A percentile compares a stretch with the other conserved stretches of the same genome.
These are phyloP conservation scores for Spinacia oleracea DNA, from an alignment of 179 eudicot genomes.

Conservation along the genomic window DNA sequence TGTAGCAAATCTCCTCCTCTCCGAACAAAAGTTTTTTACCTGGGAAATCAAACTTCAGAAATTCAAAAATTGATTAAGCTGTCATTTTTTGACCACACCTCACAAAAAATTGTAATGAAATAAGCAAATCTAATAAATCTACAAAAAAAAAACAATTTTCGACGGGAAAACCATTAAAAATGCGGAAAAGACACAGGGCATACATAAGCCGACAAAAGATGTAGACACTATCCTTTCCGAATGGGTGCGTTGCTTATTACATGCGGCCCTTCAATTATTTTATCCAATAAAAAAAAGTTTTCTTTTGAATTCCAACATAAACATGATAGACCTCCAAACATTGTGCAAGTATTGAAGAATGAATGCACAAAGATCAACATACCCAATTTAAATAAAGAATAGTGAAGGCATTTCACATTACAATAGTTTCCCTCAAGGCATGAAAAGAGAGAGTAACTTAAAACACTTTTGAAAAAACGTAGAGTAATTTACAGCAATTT, in stretches of 20 bases:
- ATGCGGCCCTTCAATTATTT: neutral
- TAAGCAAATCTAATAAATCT: neutral
- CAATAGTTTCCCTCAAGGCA: neutral
- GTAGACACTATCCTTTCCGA: no score
- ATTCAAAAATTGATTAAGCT: neutral
- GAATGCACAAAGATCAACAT: neutral
- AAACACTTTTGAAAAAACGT: neutral
- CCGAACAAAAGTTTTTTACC: neutral
- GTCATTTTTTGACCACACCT: neutral
- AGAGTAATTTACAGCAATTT: neutral
- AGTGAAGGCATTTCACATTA: neutral
- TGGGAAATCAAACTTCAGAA: neutral
- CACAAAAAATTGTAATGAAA: neutral
- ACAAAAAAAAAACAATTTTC: neutral
- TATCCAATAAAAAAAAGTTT: neutral
- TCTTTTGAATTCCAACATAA: neutral
- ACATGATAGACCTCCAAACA: neutral
- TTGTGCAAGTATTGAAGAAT: neutral
- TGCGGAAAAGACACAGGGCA: neutral
- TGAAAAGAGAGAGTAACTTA: neutral
- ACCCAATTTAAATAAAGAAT: neutral
- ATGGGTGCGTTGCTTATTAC: neutral
- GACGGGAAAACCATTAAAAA: neutral
- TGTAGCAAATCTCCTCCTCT: neutral
- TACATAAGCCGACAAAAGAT: no score